Evolutionary conservation across 1,284 basidiomycete species (phyloP).

Genomic region (Boletus sp.): DNA sequence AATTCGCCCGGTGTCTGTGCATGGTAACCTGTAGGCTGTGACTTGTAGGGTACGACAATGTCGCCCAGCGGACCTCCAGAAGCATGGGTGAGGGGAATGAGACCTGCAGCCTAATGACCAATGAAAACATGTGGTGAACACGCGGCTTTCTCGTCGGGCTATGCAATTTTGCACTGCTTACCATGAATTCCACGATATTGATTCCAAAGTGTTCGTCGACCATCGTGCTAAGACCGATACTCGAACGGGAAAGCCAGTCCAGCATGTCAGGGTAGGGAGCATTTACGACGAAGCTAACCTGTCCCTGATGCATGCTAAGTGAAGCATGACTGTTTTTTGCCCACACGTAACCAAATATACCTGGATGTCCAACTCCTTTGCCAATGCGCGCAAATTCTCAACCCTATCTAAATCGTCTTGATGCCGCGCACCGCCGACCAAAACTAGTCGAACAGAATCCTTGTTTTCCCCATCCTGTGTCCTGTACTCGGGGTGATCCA

Average conservation of each 20-base stretch:
- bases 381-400: conserved; percentile 59
- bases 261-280: conserved; percentile 79
- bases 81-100: conserved; percentile 91
- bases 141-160: not conserved
- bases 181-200: conserved; percentile 98
- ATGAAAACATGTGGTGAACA: conserved; percentile 20
- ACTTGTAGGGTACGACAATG: conserved; percentile 81
- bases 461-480: conserved; percentile 19
- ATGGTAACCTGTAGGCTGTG: conserved; percentile 71
- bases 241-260: conserved; percentile 69
- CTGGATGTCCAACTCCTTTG: conserved; percentile 65
- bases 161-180: conserved; percentile 40
- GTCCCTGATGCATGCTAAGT: conserved; percentile 47
- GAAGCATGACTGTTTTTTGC: not conserved
- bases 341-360: conserved; percentile 42
- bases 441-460: conserved; percentile 56
- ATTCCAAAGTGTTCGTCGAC: conserved; percentile 99
- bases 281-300: conserved; percentile 84
- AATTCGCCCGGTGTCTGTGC: conserved; percentile 73
- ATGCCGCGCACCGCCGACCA: conserved; percentile 88
- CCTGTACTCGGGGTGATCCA: conserved; percentile 60
- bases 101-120: conserved; percentile 78
- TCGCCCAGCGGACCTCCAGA: conserved; percentile 93
- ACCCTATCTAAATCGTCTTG: conserved; percentile 76
- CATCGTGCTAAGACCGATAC: conserved; percentile 95